These are phyloP conservation scores for Phlyctochytrium planicorne DNA, from an alignment of 192 early-diverging fungal species.

Conservation along the genomic window DNA sequence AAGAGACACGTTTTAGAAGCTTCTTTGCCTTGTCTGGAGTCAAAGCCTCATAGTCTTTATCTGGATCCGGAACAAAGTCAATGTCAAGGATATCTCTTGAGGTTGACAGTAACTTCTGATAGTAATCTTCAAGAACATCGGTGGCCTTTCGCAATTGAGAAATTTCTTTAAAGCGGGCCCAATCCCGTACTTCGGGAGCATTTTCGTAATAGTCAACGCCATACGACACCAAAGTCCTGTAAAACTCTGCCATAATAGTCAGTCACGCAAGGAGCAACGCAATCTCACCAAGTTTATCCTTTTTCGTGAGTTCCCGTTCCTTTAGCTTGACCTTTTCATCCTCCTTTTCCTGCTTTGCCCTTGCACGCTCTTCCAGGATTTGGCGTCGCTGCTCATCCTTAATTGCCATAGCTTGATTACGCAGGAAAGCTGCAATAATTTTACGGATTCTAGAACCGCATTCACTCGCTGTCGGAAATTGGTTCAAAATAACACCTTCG, in stretches of 20 bases:
- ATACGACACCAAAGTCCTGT: conserved; percentile 48
- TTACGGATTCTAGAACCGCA: conserved; percentile 48
- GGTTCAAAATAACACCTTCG: conserved; percentile 18
- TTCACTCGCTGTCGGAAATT: conserved; percentile 47
- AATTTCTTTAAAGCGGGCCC: conserved; percentile 71
- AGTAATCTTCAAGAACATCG: conserved; percentile 67
- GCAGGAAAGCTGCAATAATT: conserved; percentile 43
- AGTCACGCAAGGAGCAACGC: conserved; percentile 1
- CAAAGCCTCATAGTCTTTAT: conserved; percentile 35
- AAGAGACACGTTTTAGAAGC: conserved; percentile 64
- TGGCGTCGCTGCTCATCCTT: conserved; percentile 39
- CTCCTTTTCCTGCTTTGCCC: conserved; percentile 39
- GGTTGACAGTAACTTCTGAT: conserved; percentile 52
- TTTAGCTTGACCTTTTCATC: conserved; percentile 33
- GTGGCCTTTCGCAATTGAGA: conserved; percentile 65
- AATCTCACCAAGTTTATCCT: conserved; percentile 40
- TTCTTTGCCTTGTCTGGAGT: conserved; percentile 70
- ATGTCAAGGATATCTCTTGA: conserved; percentile 59
- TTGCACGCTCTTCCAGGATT: conserved; percentile 28
- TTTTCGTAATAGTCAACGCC: conserved; percentile 39
- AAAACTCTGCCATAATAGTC: conserved; percentile 42
- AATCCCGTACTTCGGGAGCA: conserved; percentile 36
- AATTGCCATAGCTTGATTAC: conserved; percentile 33
- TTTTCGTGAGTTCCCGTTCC: conserved; percentile 46
- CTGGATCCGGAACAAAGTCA: conserved; percentile 1